Base-by-base conservation (phyloP, 176 grass and related monocot genomes). In the Oryza meridionalis region DNA sequence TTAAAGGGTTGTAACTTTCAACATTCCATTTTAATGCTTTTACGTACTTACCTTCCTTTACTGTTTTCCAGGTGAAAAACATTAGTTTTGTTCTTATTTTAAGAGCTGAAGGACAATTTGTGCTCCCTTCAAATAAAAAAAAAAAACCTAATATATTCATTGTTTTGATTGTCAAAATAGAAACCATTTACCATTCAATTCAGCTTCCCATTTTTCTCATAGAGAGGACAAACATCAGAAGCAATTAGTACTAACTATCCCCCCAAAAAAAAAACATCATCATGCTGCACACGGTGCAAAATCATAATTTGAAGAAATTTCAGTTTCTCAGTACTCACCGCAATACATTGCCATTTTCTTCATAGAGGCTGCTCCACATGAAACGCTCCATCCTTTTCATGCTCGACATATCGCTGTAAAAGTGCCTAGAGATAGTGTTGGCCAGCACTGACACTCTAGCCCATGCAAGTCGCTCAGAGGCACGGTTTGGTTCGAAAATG, bases 401-500 rank as follows among this genome's bases (percentile, higher is more conserved):
- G 1, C 79, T 72, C 2, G 14, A 47, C 2, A 27, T 59, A 42
- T 77, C 22, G 3, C 68, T 73, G 26, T 46, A 3, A 32, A 94
- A 77, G 29, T 89, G 84, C 7, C n/a, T 3, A 24, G 83, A 84
- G 50, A 89, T 79, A 11, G 84, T 58, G 13, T 89, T 71, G 11
- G 89, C 81, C 15, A 99, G 47, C 21, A 92, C 42, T 21, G 67
- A 81, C 11, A 86, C 87, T 17, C 70, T 90, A 10, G 77, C 87
- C 96, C 96, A 99, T 38, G 81, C 90, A 50, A 94, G 67, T 24
- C 96, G 26, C 62, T 96, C 91, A 2, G 17, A 37, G 21, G 86
- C 82, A 62, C 84, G 85, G 16, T 64, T 83, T 46, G 96, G 89
- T 80, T 99, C 93, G 31, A 92, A 99, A 73, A 96, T 86, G 61